These are phyloP conservation scores for Xylaria bambusicola DNA, from an alignment of 495 filamentous ascomycete genomes.

Conservation along the genomic window DNA sequence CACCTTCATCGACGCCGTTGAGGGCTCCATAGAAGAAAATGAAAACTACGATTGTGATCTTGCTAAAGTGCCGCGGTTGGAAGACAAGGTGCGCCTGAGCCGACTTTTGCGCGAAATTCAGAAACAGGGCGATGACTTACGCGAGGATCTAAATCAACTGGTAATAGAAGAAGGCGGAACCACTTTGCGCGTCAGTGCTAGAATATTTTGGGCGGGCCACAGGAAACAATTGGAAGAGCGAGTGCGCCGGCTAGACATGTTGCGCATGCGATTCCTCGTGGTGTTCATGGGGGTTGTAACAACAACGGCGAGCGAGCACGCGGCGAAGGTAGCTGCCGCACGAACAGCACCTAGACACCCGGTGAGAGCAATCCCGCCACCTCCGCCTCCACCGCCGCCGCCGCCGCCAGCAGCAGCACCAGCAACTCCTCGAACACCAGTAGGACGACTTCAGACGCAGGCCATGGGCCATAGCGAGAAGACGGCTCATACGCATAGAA, in stretches of 20 bases:
- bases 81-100: constrained; percentile 54
- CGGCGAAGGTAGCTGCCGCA: constrained; percentile 28
- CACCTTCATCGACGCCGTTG: constrained; percentile 52
- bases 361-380: constrained; percentile 28
- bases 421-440: constrained; percentile 38
- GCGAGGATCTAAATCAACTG: constrained; percentile 51
- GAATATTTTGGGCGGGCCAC: constrained; percentile 52
- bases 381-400: constrained; percentile 18
- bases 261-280: constrained; percentile 59
- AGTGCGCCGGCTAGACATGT: constrained; percentile 60
- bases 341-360: constrained; percentile 35
- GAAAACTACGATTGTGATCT: constrained; percentile 58
- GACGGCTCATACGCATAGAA: constrained; percentile 37
- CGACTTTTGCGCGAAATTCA: constrained; percentile 56
- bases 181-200: constrained; percentile 45
- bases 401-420: constrained; percentile 35
- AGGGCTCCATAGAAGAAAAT: constrained; percentile 51
- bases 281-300: constrained; percentile 57
- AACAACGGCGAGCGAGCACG: constrained; percentile 36
- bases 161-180: constrained; percentile 44
- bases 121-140: constrained; percentile 54
- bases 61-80: constrained; percentile 49
- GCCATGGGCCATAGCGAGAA: constrained; percentile 44
- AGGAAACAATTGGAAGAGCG: constrained; percentile 48
- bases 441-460: constrained; percentile 49